These are phyloP conservation scores for Neurospora hispaniola DNA, from an alignment of 495 filamentous ascomycete genomes.

Conservation along the genomic window DNA sequence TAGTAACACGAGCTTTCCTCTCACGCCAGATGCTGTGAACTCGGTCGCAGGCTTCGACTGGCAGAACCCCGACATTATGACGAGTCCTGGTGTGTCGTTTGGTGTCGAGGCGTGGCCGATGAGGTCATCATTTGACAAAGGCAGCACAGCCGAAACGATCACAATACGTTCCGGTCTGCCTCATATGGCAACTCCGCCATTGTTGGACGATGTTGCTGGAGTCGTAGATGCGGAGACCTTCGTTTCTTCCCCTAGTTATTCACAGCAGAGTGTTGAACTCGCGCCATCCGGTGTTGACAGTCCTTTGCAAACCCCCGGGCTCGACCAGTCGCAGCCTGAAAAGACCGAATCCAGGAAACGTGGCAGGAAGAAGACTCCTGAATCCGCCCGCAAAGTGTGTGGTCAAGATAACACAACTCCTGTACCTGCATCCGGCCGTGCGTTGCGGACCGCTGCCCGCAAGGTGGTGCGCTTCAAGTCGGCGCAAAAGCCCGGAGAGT, in stretches of 20 bases:
- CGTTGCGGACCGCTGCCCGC: constrained; percentile 10
- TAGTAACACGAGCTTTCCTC: neutral
- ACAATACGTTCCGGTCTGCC: neutral
- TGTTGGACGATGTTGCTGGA: neutral
- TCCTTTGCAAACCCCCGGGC: neutral
- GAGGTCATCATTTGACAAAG: neutral
- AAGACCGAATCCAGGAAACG: neutral
- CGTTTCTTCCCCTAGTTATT: neutral
- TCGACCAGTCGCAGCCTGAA: neutral
- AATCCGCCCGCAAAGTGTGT: neutral
- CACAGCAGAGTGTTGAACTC: neutral
- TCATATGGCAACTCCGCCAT: neutral
- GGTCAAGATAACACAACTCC: neutral
- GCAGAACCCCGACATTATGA: neutral
- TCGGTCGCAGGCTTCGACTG: neutral
- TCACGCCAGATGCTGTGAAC: neutral
- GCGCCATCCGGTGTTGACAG: neutral
- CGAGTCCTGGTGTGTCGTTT: neutral
- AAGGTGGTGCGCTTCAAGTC: neutral
- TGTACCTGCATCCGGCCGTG: neutral
- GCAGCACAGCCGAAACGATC: neutral
- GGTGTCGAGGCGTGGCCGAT: neutral
- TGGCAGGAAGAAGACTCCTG: neutral
- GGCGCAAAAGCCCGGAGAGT: constrained; percentile 9
- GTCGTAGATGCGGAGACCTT: neutral